Evolutionary conservation across 768 basidiomycete species (phyloP).

Genomic region (Tricholoma hemisulphureum): DNA sequence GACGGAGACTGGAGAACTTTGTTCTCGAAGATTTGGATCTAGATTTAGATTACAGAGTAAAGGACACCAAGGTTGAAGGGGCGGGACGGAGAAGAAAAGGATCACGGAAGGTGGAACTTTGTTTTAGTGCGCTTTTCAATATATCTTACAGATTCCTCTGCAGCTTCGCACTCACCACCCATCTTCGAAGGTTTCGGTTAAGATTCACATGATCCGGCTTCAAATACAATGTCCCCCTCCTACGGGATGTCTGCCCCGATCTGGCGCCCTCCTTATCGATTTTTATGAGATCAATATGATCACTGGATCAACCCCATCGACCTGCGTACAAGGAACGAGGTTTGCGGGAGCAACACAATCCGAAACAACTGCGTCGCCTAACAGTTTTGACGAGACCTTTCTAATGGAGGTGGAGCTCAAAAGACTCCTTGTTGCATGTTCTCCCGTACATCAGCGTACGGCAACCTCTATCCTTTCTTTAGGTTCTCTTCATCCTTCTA

Average conservation of each 20-base stretch:
- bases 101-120: conserved; percentile 3
- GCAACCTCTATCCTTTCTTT: conserved; percentile 51
- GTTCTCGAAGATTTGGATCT: conserved; percentile 62
- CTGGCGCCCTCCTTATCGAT: conserved; percentile 69
- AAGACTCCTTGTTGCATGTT: conserved; percentile 51
- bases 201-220: conserved; percentile 58
- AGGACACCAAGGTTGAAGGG: not conserved
- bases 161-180: not conserved
- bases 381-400: conserved; percentile 14
- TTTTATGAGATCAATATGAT: conserved; percentile 49
- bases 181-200: conserved; percentile 32
- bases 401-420: conserved; percentile 42
- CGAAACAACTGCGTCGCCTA: not conserved
- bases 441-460: conserved; percentile 34
- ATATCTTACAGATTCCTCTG: conserved; percentile 9
- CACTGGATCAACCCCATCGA: conserved; percentile 27
- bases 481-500: conserved; percentile 37
- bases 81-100: not conserved
- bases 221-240: conserved; percentile 70
- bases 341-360: conserved; percentile 24
- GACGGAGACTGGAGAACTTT: conserved; percentile 44
- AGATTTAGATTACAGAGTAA: conserved; percentile 42
- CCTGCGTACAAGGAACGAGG: conserved; percentile 13
- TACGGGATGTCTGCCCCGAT: conserved; percentile 44
- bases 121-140: not conserved